Evolutionary conservation across 1,284 basidiomycete species (phyloP), one percentile per base, ranked within the genome.

Genomic region (Ustilago bromivora): DNA sequence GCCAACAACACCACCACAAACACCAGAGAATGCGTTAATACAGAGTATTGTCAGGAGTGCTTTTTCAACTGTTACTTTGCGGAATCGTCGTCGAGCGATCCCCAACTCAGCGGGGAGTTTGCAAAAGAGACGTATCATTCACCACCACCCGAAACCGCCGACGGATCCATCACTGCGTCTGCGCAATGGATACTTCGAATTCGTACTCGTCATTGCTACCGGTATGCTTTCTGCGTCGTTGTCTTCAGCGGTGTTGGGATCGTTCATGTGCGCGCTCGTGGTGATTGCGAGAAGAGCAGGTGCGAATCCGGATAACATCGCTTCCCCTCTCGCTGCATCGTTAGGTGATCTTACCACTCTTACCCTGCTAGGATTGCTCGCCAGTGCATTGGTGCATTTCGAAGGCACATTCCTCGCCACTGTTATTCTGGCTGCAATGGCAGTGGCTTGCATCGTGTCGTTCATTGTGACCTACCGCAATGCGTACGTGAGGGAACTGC

Each of bases 281-380:
- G 89, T 98, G 23, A 72, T 93, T 2, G 95, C 94, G 84, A 88
- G 94, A 55, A 90, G 89, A 80, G 90, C 90, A 61, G 90, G 92
- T 3, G 89, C 92, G 47, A 93, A 99, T 86, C 96, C 96, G 62
- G 95, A 98, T 85, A 98, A 98, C 85, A 96, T 98, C 76, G 94
- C 95, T 3, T 94, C 96, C 0, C 95, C 96, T 0, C 89, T 98
- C 6, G 96, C 96, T 0, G 91, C 94, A 3, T 96, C 94, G 76
- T 89, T 98, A 0, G 96, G 96, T 10, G 96, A 98, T 84, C 89
- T 99, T 35, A 89, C 98, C 61, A 97, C 96, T 0, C 90, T 88
- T n/a, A 84, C 84, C 8, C 75, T 88, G 40, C 78, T 88, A 8
- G 87, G 85, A 9, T 67, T 87, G 9, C 68, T 87, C 51, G 80